Conservation (phyloP, 768 basidiomycete species). For the Lactarius trivialis region DNA sequence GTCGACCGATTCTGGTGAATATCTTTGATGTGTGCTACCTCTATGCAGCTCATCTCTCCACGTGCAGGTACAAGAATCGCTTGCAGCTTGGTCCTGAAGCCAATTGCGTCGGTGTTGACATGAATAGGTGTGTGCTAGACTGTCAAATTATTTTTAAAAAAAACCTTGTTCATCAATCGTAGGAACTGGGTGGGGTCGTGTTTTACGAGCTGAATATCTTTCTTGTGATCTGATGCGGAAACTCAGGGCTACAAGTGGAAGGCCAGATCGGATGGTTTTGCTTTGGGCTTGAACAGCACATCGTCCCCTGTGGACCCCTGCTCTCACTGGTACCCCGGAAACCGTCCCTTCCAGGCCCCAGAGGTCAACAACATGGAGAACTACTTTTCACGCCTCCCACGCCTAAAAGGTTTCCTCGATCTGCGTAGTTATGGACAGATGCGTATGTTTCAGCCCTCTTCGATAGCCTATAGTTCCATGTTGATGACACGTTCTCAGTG, state of each 20-base stretch:
- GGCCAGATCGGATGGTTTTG: slow-evolving; percentile 24
- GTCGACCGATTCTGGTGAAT: slow-evolving; percentile 56
- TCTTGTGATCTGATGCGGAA: not conserved
- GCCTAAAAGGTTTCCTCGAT: slow-evolving; percentile 63
- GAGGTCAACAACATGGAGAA: slow-evolving; percentile 73
- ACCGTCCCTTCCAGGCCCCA: slow-evolving; percentile 64
- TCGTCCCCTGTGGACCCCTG: slow-evolving; percentile 46
- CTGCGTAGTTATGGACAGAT: slow-evolving; percentile 80
- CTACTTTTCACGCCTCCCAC: slow-evolving; percentile 48
- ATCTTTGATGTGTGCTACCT: not conserved
- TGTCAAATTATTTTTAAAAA: no score
- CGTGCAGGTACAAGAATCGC: slow-evolving; percentile 63
- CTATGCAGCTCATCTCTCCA: not conserved
- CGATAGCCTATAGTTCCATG: not conserved
- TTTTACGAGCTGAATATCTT: not conserved
- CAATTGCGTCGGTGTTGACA: slow-evolving; percentile 65
- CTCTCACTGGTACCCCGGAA: slow-evolving; percentile 70
- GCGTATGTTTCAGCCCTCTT: slow-evolving; percentile 34
- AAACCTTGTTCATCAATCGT: not conserved
- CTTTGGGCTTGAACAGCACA: slow-evolving; percentile 8
- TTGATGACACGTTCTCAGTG: slow-evolving; percentile 35
- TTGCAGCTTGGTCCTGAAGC: slow-evolving; percentile 42
- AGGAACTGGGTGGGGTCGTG: slow-evolving; percentile 5
- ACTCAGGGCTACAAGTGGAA: slow-evolving; percentile 68
- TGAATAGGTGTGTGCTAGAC: slow-evolving; percentile 50